Base-by-base conservation (phyloP, 768 basidiomycete species). In the Lactarius deliciosus region DNA sequence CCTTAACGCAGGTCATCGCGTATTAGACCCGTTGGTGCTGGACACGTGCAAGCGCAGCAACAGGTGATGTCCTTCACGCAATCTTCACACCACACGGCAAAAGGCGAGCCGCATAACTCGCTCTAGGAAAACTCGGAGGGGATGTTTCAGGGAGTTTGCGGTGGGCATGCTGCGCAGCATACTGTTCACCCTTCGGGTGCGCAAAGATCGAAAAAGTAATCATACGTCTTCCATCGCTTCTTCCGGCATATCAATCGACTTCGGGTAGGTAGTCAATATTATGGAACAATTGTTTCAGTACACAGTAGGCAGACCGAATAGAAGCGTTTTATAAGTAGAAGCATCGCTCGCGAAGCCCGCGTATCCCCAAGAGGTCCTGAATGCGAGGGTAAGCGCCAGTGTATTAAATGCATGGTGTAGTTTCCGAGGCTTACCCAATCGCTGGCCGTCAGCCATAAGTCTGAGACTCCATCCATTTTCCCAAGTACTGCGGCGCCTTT, bases 401-500 rank as follows among this genome's bases (percentile, higher is more conserved):
- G 13, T 62, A 53, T 41, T 43, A 54, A 59, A 45, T 63, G 11
- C 62, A 57, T 57, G 16, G 41, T 38, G 16, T 38, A 10, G 30
- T 50, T 59, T 41, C 56, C 63, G 64, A 60, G 30, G 77, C 83
- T 58, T 76, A 94, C 92, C 92, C 95, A 99, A 75, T 99, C 97
- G 41, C 86, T 80, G 64, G 81, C 78, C 7, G 92, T 85, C 32
- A 98, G 81, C 96, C 96, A 98, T 64, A 98, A 78, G 70, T 99
- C 97, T 36, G 85, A 83, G 55, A 91, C 86, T 3, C 88, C 86
- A 60, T 99, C 97, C 85, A 98, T 90, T 77, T 93, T 92, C 32
- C 89, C 92, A 50, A 98, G 85, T 15, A 96, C 93, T 9, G 90
- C 86, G 7, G 90, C 94, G 11, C 97, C 97, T 76, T 98, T 98